phyloP scores from a whole-genome alignment of 148 eudicot species.

The Chenopodium berlandieri region DNA sequence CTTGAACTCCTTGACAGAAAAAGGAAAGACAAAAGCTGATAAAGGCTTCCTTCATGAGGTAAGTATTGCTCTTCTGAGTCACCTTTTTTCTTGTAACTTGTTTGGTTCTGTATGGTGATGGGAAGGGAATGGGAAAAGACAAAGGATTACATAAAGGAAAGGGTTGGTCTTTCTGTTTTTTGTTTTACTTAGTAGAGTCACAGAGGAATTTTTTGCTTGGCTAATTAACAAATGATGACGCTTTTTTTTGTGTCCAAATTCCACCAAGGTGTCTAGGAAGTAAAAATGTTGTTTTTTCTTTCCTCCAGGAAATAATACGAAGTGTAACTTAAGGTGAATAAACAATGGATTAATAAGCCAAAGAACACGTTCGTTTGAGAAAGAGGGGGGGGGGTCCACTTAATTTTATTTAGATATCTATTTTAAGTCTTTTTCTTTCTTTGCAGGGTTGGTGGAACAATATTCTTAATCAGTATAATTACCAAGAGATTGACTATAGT shows the following conservation, averaged over 20 bases:
- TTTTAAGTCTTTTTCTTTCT: neutral
- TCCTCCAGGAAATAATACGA: neutral
- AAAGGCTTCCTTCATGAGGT: slow-evolving; percentile 72
- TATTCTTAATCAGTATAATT: slow-evolving; percentile 51
- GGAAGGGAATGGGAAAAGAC: neutral
- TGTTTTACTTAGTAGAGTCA: neutral
- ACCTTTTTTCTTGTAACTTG: neutral
- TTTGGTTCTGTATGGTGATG: neutral
- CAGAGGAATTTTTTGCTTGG: neutral
- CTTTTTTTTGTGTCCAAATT: neutral
- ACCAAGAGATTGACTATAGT: slow-evolving; percentile 66
- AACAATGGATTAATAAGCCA: too few relatives aligned
- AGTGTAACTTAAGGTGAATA: too few relatives aligned
- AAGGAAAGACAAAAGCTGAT: slow-evolving; percentile 42
- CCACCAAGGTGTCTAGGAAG: neutral
- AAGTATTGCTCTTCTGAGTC: slow-evolving; percentile 12
- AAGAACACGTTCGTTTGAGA: too few relatives aligned
- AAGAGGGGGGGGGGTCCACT: too few relatives aligned
- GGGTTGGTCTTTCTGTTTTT: neutral
- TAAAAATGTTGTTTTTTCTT: too few relatives aligned
- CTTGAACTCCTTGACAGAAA: slow-evolving; percentile 44
- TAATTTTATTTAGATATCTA: neutral
- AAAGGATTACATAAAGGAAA: neutral
- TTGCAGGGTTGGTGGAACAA: slow-evolving; percentile 94
- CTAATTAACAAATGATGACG: neutral